A percentile compares a stretch with the other conserved stretches of the same genome.
phyloP scores from a whole-genome alignment of 2,329 filamentous ascomycete genomes.

The Apiospora sp. region DNA sequence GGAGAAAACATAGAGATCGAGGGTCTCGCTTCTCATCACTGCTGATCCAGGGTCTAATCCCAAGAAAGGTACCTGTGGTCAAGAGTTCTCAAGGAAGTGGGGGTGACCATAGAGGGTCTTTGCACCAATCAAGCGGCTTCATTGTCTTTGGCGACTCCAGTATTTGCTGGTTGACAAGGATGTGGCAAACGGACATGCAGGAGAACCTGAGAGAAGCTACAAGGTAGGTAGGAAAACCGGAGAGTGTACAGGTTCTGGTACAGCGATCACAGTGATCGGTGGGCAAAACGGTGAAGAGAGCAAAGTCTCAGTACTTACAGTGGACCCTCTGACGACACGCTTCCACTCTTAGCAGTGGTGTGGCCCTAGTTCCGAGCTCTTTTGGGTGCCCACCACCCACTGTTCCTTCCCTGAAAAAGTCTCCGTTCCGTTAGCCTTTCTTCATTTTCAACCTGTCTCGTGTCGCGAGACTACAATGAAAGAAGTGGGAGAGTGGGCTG shows the following conservation, averaged over 20 bases:
- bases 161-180: not conserved
- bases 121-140: not conserved
- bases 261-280: not conserved
- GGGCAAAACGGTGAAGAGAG: not conserved
- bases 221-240: not conserved
- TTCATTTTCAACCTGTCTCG: conserved; percentile 18
- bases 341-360: not conserved
- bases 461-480: not conserved
- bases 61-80: not conserved
- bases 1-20: conserved; percentile 22
- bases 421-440: conserved; percentile 3
- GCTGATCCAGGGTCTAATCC: conserved; percentile 14
- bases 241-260: not conserved
- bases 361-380: not conserved
- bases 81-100: not conserved
- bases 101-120: not conserved
- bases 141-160: not conserved
- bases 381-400: not conserved
- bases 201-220: conserved; percentile 1
- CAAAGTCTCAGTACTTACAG: not conserved
- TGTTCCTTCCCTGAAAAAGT: not conserved
- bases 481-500: not conserved
- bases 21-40: conserved; percentile 12
- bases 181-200: not conserved
- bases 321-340: not conserved